Base-by-base conservation (phyloP, 2,329 filamentous ascomycete genomes). In the Pyrenophora tritici-repentis region DNA sequence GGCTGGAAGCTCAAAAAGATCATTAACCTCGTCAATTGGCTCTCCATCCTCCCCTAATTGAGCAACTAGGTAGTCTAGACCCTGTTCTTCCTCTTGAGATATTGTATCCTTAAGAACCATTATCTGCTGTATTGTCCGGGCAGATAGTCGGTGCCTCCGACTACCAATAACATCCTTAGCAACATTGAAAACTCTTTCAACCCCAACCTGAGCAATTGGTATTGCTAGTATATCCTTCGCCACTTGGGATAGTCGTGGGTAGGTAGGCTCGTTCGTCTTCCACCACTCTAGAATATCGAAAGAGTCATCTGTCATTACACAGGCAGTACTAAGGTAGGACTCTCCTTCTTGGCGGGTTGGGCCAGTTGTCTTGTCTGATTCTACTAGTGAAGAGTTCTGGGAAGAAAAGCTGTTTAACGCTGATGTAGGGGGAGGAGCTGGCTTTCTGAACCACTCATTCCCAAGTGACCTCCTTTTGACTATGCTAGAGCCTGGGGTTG, bases 121-220 rank as follows among this genome's bases (percentile, higher is more conserved):
- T 17, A 44, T 44, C 10, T 36, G 8, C 5, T 36, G 9, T 7
- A 44, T 44, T 29, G 3, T 36, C 18, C 31, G 8, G 6, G 10
- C 6, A 13, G n/a, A 12, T n/a, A 44, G 20, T 16, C n/a, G 4
- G 8, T 36, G 4, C 9, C 32, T 36, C 9, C 14, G 14, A n/a
- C 36, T 18, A 17, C 20, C 20, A 44, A 44, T 44, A 9, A 36
- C 13, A 16, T 44, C n/a, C 9, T 26, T 44, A 29, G 33, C n/a
- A n/a, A 44, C 18, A 44, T 44, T 44, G 20, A 36, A 44, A 7
- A 44, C 32, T 17, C 10, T 5, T n/a, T 44, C 12, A 29, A 44
- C 13, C 6, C 33, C 8, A 26, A 36, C 20, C 8, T 17, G 4
- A 7, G 20, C n/a, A n/a, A 44, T 44, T 18, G 2, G 20, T 10